Evolutionary conservation across 2,329 filamentous ascomycete species (phyloP).

Genomic region (Teratosphaeria viscida): DNA sequence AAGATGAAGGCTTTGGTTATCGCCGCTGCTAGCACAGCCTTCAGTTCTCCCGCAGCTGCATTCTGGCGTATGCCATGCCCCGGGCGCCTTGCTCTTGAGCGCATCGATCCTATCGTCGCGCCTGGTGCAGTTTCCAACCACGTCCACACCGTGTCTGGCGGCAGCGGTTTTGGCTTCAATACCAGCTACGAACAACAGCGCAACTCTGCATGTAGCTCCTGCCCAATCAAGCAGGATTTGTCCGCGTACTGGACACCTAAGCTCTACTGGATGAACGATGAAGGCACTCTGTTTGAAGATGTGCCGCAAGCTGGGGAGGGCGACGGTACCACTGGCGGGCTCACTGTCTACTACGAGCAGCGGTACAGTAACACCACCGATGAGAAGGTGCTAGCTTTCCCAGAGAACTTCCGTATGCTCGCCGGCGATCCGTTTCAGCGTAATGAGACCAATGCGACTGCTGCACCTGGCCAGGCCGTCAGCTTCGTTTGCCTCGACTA

Average conservation of each 20-base stretch:
- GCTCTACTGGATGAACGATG: slow-evolving; percentile 56
- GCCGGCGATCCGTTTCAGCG: slow-evolving; percentile 53
- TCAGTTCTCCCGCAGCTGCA: slow-evolving; percentile 43
- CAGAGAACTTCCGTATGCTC: slow-evolving; percentile 59
- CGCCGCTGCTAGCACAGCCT: slow-evolving; percentile 18
- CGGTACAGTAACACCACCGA: slow-evolving; percentile 25
- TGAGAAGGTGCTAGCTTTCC: slow-evolving; percentile 60
- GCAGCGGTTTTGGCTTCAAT: slow-evolving; percentile 53
- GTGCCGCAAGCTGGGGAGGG: slow-evolving; percentile 49
- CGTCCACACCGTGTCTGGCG: slow-evolving; percentile 61
- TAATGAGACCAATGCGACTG: slow-evolving; percentile 45
- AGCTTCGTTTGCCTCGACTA: slow-evolving; percentile 47
- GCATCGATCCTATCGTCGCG: slow-evolving; percentile 57
- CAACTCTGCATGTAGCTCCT: slow-evolving; percentile 59
- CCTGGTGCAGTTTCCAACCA: slow-evolving; percentile 51
- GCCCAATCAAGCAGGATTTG: slow-evolving; percentile 50
- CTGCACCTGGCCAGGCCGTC: slow-evolving; percentile 38
- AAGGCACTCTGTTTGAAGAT: slow-evolving; percentile 49
- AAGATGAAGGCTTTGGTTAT: slow-evolving; percentile 6
- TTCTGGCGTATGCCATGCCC: slow-evolving; percentile 62
- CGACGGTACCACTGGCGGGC: slow-evolving; percentile 41
- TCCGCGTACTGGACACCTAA: slow-evolving; percentile 70
- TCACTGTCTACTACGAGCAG: slow-evolving; percentile 62
- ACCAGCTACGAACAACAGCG: slow-evolving; percentile 52
- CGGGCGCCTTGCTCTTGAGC: slow-evolving; percentile 49